A percentile compares a stretch with the other conserved stretches of the same genome.
Conservation (phyloP, 139 green algal species). For the Chlorella vulgaris region DNA sequence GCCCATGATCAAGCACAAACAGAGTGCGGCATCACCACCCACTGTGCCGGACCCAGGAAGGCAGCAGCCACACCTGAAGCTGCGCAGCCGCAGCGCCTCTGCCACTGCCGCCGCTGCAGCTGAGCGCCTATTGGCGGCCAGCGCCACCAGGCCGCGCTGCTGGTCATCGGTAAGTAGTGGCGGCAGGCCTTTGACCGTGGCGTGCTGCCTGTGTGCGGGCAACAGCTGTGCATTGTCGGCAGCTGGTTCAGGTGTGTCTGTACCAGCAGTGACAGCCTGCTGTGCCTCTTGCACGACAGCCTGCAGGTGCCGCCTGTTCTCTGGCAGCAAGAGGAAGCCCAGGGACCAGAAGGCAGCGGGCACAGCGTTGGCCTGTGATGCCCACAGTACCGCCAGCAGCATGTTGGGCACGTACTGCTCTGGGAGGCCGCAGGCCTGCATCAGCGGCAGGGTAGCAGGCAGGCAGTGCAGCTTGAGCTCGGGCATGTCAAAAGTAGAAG, state of each 20-base stretch:
- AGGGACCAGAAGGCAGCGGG: constrained; percentile 69
- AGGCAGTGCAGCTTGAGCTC: no score
- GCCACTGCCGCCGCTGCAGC: constrained; percentile 30
- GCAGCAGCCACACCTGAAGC: constrained; percentile 34
- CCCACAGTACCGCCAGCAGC: constrained; percentile 78
- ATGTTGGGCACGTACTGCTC: constrained; percentile 60
- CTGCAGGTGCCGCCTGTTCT: constrained; percentile 46
- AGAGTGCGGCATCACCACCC: not conserved
- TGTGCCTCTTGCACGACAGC: not conserved
- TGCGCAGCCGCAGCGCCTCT: constrained; percentile 64
- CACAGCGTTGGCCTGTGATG: constrained; percentile 71
- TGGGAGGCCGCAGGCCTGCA: constrained; percentile 50
- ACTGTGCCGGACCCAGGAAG: not conserved
- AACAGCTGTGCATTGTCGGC: no score
- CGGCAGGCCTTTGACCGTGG: not conserved
- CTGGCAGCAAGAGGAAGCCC: constrained; percentile 71
- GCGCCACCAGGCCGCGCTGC: constrained; percentile 3
- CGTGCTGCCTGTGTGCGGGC: no score
- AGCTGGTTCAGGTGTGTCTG: not conserved
- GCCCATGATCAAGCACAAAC: no score
- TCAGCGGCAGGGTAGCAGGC: not conserved
- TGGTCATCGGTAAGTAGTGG: constrained; percentile 1
- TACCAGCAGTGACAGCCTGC: not conserved
- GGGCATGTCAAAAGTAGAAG: no score
- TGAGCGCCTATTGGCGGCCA: not conserved